A percentile compares a stretch with the other conserved stretches of the same genome.
These are phyloP conservation scores for Podospora sp. DNA, from an alignment of 495 filamentous ascomycete genomes.

Conservation along the genomic window DNA sequence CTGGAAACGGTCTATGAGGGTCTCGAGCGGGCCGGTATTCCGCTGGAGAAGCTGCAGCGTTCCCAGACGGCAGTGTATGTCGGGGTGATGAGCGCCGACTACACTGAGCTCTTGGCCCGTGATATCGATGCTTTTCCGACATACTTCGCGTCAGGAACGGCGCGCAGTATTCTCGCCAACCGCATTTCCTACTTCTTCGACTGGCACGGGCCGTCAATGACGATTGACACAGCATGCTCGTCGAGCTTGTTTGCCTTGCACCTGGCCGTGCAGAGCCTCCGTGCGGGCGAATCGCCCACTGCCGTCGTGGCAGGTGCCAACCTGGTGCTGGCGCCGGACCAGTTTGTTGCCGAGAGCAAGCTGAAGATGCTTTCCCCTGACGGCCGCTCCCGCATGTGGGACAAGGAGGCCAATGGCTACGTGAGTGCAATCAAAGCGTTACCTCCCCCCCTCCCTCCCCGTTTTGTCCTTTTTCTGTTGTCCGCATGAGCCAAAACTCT, in stretches of 20 bases:
- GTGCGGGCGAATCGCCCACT: constrained; percentile 39
- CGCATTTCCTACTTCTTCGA: constrained; percentile 54
- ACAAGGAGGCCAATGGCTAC: constrained; percentile 60
- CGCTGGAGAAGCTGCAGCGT: constrained; percentile 67
- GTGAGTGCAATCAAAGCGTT: too few relatives aligned
- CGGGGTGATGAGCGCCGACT: constrained; percentile 73
- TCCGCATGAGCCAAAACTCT: too few relatives aligned
- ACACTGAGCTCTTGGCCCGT: constrained; percentile 42
- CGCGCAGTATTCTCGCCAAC: constrained; percentile 44
- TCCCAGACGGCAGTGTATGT: constrained; percentile 77
- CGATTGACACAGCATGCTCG: constrained; percentile 49
- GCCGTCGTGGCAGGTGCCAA: constrained; percentile 44
- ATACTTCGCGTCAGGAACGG: constrained; percentile 33
- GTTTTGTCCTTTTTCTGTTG: too few relatives aligned
- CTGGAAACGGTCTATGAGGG: constrained; percentile 79
- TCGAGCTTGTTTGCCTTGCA: constrained; percentile 43
- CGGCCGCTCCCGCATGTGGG: constrained; percentile 33
- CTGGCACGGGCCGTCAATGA: constrained; percentile 42
- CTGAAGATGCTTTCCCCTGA: constrained; percentile 15
- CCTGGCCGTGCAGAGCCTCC: constrained; percentile 42
- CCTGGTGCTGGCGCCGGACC: constrained; percentile 21
- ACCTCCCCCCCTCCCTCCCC: too few relatives aligned
- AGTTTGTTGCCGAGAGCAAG: constrained; percentile 16
- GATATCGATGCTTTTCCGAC: constrained; percentile 28
- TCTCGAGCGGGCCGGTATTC: constrained; percentile 74